Base-by-base conservation (phyloP, 495 filamentous ascomycete species). In the Umbilicaria muhlenbergii region DNA sequence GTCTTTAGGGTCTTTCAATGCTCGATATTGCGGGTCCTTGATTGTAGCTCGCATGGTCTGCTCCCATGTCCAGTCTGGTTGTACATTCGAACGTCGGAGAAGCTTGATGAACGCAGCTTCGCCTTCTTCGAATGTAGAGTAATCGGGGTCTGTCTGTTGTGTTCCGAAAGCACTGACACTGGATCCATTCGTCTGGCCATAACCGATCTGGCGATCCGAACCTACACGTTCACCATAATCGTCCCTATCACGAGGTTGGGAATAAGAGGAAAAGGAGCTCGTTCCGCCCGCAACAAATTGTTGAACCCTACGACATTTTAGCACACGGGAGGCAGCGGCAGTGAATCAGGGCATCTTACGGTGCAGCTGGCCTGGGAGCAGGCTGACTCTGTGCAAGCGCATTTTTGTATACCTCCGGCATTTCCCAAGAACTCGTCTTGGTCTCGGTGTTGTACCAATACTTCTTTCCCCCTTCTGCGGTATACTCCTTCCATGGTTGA, bases 391-490 rank as follows among this genome's bases (percentile, higher is more conserved):
- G 75, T 55, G 81, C 65, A 58, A 79, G 62, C 54, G 84, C 70
- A 58, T 74, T 60, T 52, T 82, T 86, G 66, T 86, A 88, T 42
- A 70, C 78, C 37, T 86, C 81, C 42, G 89, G 89, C 73, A 94
- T 92, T 45, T 87, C 81, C 91, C 91, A 98, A 39, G 83, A 83
- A 60, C 84, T 96, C 63, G 85, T 73, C 66, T 91, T 89, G 33
- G 77, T 89, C 56, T 94, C 81, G 3, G 77, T 82, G 58, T 96
- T 86, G 58, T 83, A 77, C 86, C 88, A 98, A 58, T 98, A 98
- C 55, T 89, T 86, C 51, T 80, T 74, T 18, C 88, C 92, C 42
- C 77, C 83, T 45, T 84, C 79, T 34, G 83, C 75, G 11, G 82
- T 86, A 52, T 94, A 86, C 60, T 94, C 87, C 52, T 87, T 94